phyloP scores from a whole-genome alignment of 2,329 filamentous ascomycete genomes.

The Amesomyces nigricolor region DNA sequence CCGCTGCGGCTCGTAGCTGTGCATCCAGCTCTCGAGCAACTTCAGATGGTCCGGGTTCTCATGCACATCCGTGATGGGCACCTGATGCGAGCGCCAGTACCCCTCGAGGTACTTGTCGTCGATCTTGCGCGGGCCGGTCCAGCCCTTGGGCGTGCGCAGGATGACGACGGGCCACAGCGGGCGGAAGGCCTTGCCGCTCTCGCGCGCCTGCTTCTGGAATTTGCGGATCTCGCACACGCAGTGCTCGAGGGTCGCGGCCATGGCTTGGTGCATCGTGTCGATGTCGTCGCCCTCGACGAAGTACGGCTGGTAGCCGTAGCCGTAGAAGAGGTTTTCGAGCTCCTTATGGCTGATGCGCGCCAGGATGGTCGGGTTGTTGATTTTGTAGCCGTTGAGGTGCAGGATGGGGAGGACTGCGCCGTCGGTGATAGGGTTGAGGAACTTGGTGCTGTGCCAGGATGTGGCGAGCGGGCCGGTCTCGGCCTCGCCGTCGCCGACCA shows the following conservation, averaged over 20 bases:
- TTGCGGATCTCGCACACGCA: conserved; percentile 64
- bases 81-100: conserved; percentile 75
- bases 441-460: conserved; percentile 78
- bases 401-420: conserved; percentile 73
- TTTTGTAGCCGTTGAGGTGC: conserved; percentile 80
- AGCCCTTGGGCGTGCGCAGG: conserved; percentile 72
- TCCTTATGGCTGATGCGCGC: conserved; percentile 70
- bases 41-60: conserved; percentile 61
- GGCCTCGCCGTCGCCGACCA: conserved; percentile 77
- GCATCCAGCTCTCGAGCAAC: conserved; percentile 71
- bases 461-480: conserved; percentile 75
- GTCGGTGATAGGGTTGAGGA: conserved; percentile 72
- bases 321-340: conserved; percentile 61
- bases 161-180: conserved; percentile 76
- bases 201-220: conserved; percentile 66
- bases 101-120: conserved; percentile 66
- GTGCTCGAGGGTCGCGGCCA: conserved; percentile 69
- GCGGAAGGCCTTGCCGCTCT: conserved; percentile 62
- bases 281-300: conserved; percentile 73
- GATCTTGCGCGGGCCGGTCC: conserved; percentile 68
- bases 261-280: conserved; percentile 73
- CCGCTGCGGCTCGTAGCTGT: conserved; percentile 66
- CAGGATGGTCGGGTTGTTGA: conserved; percentile 72
- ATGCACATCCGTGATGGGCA: conserved; percentile 65
- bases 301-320: conserved; percentile 75